These are phyloP conservation scores for Exophiala sideris DNA, from an alignment of 2,329 filamentous ascomycete species.

Conservation along the genomic window DNA sequence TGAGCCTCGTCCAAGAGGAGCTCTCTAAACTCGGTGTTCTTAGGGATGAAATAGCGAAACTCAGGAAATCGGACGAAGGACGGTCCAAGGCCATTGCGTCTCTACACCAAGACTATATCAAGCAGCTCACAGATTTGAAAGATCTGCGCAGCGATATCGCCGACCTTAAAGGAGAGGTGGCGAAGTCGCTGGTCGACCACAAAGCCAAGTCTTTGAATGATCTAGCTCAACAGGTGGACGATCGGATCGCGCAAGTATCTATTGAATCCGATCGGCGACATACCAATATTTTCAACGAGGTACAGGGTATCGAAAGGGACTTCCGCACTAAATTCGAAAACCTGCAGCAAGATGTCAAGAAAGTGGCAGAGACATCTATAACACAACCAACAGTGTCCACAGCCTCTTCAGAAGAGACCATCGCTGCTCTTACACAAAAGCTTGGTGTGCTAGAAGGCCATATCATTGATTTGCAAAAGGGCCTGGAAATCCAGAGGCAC, in stretches of 20 bases:
- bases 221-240: neutral
- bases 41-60: neutral
- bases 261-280: neutral
- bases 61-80: neutral
- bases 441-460: neutral
- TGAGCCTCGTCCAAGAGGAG: neutral
- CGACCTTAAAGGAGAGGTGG: neutral
- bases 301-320: neutral
- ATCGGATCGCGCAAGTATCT: neutral
- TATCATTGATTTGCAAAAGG: neutral
- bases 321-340: neutral
- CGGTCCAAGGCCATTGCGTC: neutral
- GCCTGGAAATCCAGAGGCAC: constrained; percentile 6
- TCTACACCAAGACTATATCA: neutral
- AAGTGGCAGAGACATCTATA: neutral
- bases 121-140: neutral
- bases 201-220: neutral
- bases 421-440: neutral
- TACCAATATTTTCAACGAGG: neutral
- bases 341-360: neutral
- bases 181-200: neutral
- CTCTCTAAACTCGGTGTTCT: neutral
- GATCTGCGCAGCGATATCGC: neutral
- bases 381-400: neutral
- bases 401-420: neutral